Conservation (phyloP, 148 eudicot species). For the Polygonum aviculare region DNA sequence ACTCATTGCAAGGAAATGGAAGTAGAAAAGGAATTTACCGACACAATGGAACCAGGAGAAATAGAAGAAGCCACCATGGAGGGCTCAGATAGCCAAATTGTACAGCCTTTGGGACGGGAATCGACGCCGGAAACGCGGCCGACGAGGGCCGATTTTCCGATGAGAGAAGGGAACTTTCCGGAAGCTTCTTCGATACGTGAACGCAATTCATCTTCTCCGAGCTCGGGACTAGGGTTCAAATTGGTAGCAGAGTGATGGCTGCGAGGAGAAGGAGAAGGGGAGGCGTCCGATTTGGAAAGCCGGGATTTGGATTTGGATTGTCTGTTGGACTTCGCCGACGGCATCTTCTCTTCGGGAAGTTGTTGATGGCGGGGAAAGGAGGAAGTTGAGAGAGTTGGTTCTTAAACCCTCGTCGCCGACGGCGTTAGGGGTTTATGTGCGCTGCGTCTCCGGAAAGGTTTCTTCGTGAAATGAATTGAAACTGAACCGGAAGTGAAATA, state of each 20-base stretch:
- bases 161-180: conserved; percentile 50
- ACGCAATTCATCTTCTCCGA: conserved; percentile 26
- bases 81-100: conserved; percentile 75
- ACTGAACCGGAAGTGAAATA: too few species aligned
- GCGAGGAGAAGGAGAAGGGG: conserved; percentile 19
- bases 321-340: conserved; percentile 44
- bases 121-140: conserved; percentile 34
- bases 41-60: conserved; percentile 57
- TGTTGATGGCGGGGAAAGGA: not conserved
- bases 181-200: conserved; percentile 45
- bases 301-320: conserved; percentile 29
- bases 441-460: not conserved
- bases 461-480: too few species aligned
- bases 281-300: conserved; percentile 16
- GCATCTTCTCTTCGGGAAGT: conserved; percentile 20
- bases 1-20: not conserved
- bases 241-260: conserved; percentile 17
- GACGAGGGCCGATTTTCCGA: conserved; percentile 39
- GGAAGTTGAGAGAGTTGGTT: not conserved
- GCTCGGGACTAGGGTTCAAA: conserved; percentile 10
- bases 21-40: conserved; percentile 28
- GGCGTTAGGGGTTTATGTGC: conserved; percentile 5
- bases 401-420: conserved; percentile 13
- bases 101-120: conserved; percentile 38
- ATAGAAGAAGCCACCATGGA: conserved; percentile 57